Evolutionary conservation across 2,329 filamentous ascomycete species (phyloP).

Genomic region (Fusarium continuum): DNA sequence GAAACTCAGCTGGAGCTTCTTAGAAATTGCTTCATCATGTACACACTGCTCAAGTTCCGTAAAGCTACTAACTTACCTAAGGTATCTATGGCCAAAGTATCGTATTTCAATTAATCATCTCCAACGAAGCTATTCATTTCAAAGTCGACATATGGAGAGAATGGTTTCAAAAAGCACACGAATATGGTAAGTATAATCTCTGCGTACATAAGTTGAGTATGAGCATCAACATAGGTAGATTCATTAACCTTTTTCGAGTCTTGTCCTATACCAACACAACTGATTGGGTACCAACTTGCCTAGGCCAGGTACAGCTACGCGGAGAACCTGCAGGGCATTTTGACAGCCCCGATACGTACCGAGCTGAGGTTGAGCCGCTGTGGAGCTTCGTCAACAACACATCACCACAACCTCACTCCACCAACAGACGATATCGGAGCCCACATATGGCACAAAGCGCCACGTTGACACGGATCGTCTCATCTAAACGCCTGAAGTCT

Average conservation of each 20-base stretch:
- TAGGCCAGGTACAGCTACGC: conserved; percentile 7
- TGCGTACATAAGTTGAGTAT: no score
- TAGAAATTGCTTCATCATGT: background rate
- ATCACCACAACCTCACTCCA: conserved; percentile 29
- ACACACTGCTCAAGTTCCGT: no score
- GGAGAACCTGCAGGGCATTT: conserved; percentile 30
- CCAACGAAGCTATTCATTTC: no score
- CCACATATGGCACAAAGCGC: background rate
- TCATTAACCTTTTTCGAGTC: background rate
- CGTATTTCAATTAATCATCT: no score
- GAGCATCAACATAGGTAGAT: rapidly evolving
- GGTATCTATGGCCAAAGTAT: no score
- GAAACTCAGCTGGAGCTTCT: no score
- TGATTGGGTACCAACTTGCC: conserved; percentile 5
- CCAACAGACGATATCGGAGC: conserved; percentile 16
- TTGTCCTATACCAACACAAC: no score
- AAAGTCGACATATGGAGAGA: no score
- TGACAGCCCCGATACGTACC: conserved; percentile 29
- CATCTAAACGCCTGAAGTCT: rapidly evolving
- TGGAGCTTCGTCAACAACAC: conserved; percentile 38
- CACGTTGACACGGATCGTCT: background rate
- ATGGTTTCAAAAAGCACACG: no score
- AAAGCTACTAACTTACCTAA: no score
- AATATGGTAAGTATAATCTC: no score
- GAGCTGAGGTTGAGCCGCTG: conserved; percentile 39